phyloP scores from a whole-genome alignment of 2,329 filamentous ascomycete species.

The Verticillium isaacii region DNA sequence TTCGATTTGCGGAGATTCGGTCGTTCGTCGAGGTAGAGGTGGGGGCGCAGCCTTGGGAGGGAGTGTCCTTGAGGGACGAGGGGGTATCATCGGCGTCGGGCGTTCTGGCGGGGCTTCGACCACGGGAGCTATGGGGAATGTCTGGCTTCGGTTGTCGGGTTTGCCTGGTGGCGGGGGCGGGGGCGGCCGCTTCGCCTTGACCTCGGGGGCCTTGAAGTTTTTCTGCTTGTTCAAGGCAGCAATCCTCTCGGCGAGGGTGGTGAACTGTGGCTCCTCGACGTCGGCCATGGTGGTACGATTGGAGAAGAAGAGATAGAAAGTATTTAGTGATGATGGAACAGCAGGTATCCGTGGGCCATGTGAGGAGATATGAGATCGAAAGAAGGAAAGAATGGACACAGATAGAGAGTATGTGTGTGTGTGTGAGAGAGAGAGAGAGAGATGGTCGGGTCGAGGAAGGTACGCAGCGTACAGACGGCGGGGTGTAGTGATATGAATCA shows the following conservation, averaged over 20 bases:
- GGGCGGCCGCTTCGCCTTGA: constrained; percentile 30
- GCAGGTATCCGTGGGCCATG: background rate
- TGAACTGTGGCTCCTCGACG: constrained; percentile 57
- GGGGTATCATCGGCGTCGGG: constrained; percentile 30
- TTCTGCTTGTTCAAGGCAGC: constrained; percentile 59
- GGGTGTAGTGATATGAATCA: background rate
- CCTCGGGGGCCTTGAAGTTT: constrained; percentile 43
- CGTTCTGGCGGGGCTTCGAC: constrained; percentile 13
- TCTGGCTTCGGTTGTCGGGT: constrained; percentile 30
- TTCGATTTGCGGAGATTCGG: constrained; percentile 12
- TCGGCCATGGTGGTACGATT: constrained; percentile 45
- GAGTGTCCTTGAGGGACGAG: constrained; percentile 23
- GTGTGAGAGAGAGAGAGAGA: background rate
- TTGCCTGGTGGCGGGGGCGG: constrained; percentile 43
- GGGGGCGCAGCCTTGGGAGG: constrained; percentile 26
- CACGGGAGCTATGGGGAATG: constrained; percentile 27
- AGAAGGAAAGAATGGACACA: background rate
- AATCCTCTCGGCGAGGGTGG: constrained; percentile 56
- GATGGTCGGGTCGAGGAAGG: background rate
- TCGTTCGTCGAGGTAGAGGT: constrained; percentile 33
- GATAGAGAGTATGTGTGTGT: too few species aligned
- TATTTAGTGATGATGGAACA: background rate
- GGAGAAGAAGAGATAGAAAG: background rate
- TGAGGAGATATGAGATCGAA: background rate
- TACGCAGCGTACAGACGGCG: background rate